phyloP scores from a whole-genome alignment of 2,329 filamentous ascomycete genomes.

The Aspergillus unguis region DNA sequence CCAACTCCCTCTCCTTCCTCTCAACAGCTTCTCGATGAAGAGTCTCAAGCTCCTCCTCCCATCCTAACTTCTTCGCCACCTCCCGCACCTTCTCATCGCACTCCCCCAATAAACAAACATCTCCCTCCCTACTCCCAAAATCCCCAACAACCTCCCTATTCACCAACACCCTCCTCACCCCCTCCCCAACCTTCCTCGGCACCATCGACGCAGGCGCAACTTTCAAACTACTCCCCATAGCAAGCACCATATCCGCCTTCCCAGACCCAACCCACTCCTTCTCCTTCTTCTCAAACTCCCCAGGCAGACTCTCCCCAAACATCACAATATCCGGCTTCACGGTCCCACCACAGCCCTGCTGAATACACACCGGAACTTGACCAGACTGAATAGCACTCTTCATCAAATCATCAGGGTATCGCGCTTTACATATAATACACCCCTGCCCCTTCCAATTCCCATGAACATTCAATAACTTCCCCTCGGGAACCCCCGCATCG shows the following conservation, averaged over 20 bases:
- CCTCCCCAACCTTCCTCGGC: slow-evolving; percentile 57
- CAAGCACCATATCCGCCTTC: slow-evolving; percentile 6
- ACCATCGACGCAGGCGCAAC: slow-evolving; percentile 78
- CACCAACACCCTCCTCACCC: slow-evolving; percentile 69
- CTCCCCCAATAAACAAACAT: slow-evolving; percentile 70
- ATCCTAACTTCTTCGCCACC: slow-evolving; percentile 71
- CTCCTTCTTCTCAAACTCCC: slow-evolving; percentile 51
- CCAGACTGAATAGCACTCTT: slow-evolving; percentile 60
- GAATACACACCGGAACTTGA: slow-evolving; percentile 63
- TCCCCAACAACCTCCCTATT: slow-evolving; percentile 75
- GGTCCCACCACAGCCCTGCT: slow-evolving; percentile 61
- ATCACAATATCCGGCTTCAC: slow-evolving; percentile 88
- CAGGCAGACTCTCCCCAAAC: slow-evolving; percentile 68
- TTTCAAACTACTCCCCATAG: slow-evolving; percentile 53
- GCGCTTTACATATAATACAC: slow-evolving; percentile 72
- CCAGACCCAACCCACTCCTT: slow-evolving; percentile 35
- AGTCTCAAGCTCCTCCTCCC: slow-evolving; percentile 71
- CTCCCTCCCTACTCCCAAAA: slow-evolving; percentile 68
- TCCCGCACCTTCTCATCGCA: slow-evolving; percentile 72
- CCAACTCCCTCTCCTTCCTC: slow-evolving; percentile 46
- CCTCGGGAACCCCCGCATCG: slow-evolving; percentile 69
- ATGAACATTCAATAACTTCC: slow-evolving; percentile 78
- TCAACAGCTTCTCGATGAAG: slow-evolving; percentile 64
- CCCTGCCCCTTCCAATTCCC: slow-evolving; percentile 80
- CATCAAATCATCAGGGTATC: slow-evolving; percentile 69